Percentiles rank a stretch among this genome's conserved stretches.
phyloP scores from a whole-genome alignment of 1,284 basidiomycete genomes.

The Porodaedalea pini region DNA sequence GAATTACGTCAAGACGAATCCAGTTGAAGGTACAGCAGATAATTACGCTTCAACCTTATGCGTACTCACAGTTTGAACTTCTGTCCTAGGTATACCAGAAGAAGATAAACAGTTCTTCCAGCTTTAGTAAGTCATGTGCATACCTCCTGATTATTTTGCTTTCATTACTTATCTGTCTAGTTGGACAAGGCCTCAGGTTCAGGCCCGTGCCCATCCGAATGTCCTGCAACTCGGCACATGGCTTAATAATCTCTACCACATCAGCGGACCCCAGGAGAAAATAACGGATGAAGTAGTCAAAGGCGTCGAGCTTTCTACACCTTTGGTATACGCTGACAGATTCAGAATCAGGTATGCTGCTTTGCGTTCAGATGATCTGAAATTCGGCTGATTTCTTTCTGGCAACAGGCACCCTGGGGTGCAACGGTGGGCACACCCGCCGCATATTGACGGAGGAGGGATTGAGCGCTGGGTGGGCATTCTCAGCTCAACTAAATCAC shows the following conservation, averaged over 20 bases:
- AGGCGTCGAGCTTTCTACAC: conserved; percentile 64
- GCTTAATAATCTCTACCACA: conserved; percentile 63
- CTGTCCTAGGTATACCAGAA: conserved; percentile 46
- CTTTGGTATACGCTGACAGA: conserved; percentile 78
- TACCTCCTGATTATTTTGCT: too few species aligned
- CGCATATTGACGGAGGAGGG: conserved; percentile 79
- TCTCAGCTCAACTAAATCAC: too few species aligned
- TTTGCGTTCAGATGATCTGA: background rate
- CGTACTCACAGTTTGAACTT: background rate
- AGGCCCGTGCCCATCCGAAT: conserved; percentile 73
- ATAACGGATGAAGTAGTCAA: conserved; percentile 36
- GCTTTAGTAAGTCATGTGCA: conserved; percentile 49
- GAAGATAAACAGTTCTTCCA: conserved; percentile 69
- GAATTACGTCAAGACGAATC: conserved; percentile 56
- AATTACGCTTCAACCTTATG: background rate
- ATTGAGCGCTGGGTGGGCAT: conserved; percentile 69
- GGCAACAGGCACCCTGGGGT: conserved; percentile 63
- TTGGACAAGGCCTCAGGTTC: conserved; percentile 69
- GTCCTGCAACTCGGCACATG: conserved; percentile 55
- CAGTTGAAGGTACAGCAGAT: conserved; percentile 42
- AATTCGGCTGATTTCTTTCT: background rate
- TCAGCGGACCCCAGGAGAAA: background rate
- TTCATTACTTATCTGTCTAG: conserved; percentile 25
- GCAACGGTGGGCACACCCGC: conserved; percentile 63
- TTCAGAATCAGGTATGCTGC: conserved; percentile 56